Evolutionary conservation across 345 rosid species (phyloP), one percentile per base, ranked within the genome.

Genomic region (Aethionema arabicum): DNA sequence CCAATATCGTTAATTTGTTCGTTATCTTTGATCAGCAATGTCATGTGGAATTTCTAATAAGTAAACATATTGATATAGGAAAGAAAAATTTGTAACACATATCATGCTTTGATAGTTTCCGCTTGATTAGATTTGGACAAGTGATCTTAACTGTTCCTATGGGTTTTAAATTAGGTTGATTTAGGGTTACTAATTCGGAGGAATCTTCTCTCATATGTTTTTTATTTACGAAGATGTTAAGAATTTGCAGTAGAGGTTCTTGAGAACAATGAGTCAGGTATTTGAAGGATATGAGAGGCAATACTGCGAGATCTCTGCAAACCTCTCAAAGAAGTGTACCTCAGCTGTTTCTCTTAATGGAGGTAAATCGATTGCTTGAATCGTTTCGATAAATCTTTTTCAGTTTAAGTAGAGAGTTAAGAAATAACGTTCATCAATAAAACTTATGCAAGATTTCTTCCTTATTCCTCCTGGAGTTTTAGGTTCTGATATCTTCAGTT

Each of bases 291-390:
- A 78, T 15, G 80, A 76, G 71, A 66, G 85, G 6, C 81, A 78
- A 52, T 80, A 78, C 73, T 80, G 83, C 66, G 85, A 80, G 59
- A 47, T 83, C 50, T 83, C 83, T 32, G 80, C 85, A 54, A 78
- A 78, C 74, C 78, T 83, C 11, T 72, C 77, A 12, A 74, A 66
- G 51, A 80, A 83, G 50, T 78, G 80, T 65, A 74, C 83, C 36
- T 59, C 80, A 4, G 77, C 83, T 45, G 52, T 52, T 64, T 50
- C 78, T 56, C 77, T 78, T 32, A 61, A 63, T 52, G 85, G 88
- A 80, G 85, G 87, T 80, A 61, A 5, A 32, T 8, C 7, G n/a
- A 49, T 50, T 1, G 4, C 15, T 12, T 41, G 10, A 40, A 40
- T 6, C 44, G 10, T 40, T 40, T 8, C 44, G 0, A 40, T 40